Conservation (phyloP, 306 rosid species). For the Elaeagnus macrophylla region DNA sequence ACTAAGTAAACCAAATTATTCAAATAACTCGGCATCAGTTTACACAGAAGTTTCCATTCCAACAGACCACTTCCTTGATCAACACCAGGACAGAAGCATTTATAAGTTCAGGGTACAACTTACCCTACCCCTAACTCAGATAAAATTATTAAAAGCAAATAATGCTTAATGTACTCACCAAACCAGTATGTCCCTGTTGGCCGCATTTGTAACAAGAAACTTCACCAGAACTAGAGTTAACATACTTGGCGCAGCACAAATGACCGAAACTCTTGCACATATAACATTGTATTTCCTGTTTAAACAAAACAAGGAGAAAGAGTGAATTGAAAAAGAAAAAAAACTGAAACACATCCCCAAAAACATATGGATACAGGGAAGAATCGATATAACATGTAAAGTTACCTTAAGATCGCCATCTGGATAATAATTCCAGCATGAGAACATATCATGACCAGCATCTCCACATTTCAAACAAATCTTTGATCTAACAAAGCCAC, state of each 20-base stretch:
- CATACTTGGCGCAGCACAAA: conserved; percentile 53
- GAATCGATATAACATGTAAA: background rate
- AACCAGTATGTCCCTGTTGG: conserved; percentile 69
- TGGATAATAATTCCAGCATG: conserved; percentile 51
- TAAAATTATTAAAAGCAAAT: no score
- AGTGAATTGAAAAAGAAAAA: conserved; percentile 6
- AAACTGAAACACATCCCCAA: conserved; percentile 9
- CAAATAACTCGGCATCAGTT: no score
- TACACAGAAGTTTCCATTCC: no score
- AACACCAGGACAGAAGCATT: background rate
- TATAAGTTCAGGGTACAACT: background rate
- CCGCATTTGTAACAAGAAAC: conserved; percentile 90
- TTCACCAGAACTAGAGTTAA: conserved; percentile 25
- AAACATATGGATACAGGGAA: conserved; percentile 4
- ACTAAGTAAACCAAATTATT: no score
- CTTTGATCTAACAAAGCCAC: conserved; percentile 21
- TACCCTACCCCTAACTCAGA: background rate
- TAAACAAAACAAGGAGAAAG: conserved; percentile 8
- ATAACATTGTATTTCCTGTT: conserved; percentile 72
- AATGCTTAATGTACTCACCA: conserved; percentile 46
- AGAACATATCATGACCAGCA: conserved; percentile 84
- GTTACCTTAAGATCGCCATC: conserved; percentile 71
- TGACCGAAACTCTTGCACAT: conserved; percentile 78
- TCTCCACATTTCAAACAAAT: conserved; percentile 79
- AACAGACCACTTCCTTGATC: no score